Evolutionary conservation across 305 asterid species (phyloP).

Genomic region (Coffea humblotiana): DNA sequence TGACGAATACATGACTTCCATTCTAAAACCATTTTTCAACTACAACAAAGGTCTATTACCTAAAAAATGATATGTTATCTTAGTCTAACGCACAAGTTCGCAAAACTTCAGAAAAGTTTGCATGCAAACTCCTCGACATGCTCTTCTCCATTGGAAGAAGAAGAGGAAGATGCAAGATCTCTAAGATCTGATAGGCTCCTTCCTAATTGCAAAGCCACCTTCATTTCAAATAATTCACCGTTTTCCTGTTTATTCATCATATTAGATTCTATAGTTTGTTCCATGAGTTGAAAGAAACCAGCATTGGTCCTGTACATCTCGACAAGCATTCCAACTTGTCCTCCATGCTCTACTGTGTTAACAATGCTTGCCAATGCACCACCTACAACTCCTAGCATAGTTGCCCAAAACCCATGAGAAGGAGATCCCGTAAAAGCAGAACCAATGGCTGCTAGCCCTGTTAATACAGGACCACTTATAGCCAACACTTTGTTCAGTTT

Average conservation of each 20-base stretch:
- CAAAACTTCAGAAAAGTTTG: constrained; percentile 25
- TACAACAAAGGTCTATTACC: no score
- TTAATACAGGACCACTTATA: constrained; percentile 34
- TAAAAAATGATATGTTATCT: no score
- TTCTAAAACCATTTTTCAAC: no score
- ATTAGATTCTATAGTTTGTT: constrained; percentile 48
- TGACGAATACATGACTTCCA: no score
- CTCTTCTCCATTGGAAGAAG: constrained; percentile 1
- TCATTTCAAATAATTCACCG: constrained; percentile 59
- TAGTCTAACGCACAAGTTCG: no score
- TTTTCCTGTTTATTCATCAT: constrained; percentile 55
- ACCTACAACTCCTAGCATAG: constrained; percentile 39
- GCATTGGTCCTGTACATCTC: constrained; percentile 78
- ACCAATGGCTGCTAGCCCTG: constrained; percentile 42
- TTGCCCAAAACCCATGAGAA: constrained; percentile 38
- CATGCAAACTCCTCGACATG: constrained; percentile 28
- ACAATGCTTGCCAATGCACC: constrained; percentile 65
- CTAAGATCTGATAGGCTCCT: constrained; percentile 62
- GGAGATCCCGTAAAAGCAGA: constrained; percentile 35
- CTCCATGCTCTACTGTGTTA: constrained; percentile 63
- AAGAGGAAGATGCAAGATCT: constrained; percentile 32
- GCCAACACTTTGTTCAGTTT: constrained; percentile 41
- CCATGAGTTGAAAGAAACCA: constrained; percentile 63
- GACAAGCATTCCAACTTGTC: constrained; percentile 77
- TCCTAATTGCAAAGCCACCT: constrained; percentile 58